A percentile compares a stretch with the other conserved stretches of the same genome.
Evolutionary conservation across 768 basidiomycete genomes (phyloP).

Genomic region (Hemileccinum rubropunctum): DNA sequence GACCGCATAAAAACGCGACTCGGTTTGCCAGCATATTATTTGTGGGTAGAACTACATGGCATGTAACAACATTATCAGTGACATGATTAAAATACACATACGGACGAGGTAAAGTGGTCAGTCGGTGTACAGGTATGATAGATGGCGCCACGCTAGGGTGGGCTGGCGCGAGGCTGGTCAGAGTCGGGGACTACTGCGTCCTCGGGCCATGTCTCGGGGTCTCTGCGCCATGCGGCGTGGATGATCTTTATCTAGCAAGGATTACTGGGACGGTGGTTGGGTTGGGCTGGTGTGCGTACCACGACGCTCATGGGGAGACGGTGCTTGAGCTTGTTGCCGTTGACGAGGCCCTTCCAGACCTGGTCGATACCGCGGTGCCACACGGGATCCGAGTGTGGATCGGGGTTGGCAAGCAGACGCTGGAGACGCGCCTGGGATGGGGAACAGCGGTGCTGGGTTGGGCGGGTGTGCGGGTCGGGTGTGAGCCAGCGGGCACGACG

Average conservation of each 20-base stretch:
- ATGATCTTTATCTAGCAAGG: slow-evolving; percentile 63
- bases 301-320: slow-evolving; percentile 61
- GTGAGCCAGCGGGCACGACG: slow-evolving; percentile 64
- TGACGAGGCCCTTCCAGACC: slow-evolving; percentile 61
- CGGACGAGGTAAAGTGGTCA: background rate
- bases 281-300: slow-evolving; percentile 40
- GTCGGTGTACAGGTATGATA: too few species aligned
- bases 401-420: slow-evolving; percentile 44
- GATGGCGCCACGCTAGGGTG: too few species aligned
- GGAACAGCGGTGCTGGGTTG: slow-evolving; percentile 27
- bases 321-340: slow-evolving; percentile 56
- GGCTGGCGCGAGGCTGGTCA: slow-evolving; percentile 42
- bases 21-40: slow-evolving; percentile 30
- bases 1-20: slow-evolving; percentile 13
- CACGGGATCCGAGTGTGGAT: slow-evolving; percentile 46
- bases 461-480: slow-evolving; percentile 14
- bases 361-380: slow-evolving; percentile 59
- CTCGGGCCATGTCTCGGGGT: slow-evolving; percentile 69
- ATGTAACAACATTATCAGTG: slow-evolving; percentile 11
- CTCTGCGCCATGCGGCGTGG: slow-evolving; percentile 71
- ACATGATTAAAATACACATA: slow-evolving; percentile 4
- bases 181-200: slow-evolving; percentile 59
- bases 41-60: slow-evolving; percentile 18
- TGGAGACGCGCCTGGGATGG: slow-evolving; percentile 49
- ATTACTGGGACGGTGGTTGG: background rate